These are phyloP conservation scores for Fraxinus anomala DNA, from an alignment of 257 asterid species.

Conservation along the genomic window DNA sequence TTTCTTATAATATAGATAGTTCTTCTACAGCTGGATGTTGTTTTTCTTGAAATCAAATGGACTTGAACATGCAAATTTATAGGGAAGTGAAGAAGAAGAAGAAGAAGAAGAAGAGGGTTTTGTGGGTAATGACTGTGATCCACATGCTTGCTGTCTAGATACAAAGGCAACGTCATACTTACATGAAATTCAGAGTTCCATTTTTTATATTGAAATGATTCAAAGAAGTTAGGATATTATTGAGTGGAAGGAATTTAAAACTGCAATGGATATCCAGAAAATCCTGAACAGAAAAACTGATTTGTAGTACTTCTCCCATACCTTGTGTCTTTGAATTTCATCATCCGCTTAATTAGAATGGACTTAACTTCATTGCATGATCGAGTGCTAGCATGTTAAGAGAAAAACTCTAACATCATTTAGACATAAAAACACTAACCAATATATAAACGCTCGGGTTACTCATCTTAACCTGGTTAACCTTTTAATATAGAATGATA, in stretches of 20 bases:
- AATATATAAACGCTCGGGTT: too few species aligned
- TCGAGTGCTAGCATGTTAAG: too few species aligned
- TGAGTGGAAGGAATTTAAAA: neutral
- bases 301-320: too few species aligned
- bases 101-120: neutral
- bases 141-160: neutral
- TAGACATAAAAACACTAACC: too few species aligned
- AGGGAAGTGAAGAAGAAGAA: neutral
- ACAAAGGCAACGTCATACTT: neutral
- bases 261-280: too few species aligned
- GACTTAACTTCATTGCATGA: too few species aligned
- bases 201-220: neutral
- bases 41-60: slow-evolving; percentile 5
- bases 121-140: neutral
- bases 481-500: too few species aligned
- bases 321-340: too few species aligned
- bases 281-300: too few species aligned
- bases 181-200: neutral
- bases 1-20: neutral
- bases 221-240: neutral
- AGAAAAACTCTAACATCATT: too few species aligned
- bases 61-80: neutral
- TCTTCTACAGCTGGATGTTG: neutral
- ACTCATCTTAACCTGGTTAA: too few species aligned
- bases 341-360: too few species aligned